Conservation (phyloP, 257 asterid species). For the Striga asiatica region DNA sequence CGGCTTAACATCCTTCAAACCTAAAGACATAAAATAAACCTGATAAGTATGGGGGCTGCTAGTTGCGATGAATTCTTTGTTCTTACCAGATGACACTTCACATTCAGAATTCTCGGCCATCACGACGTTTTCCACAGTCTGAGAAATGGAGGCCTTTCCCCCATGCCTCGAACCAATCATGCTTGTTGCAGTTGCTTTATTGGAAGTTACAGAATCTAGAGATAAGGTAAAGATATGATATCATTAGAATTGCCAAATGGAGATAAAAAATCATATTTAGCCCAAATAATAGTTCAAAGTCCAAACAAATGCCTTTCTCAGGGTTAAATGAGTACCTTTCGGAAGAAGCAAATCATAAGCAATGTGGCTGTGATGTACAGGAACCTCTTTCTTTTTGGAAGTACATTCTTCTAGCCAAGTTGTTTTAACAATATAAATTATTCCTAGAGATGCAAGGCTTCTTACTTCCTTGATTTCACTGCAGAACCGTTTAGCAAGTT, state of each 20-base stretch:
- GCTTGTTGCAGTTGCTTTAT: conserved; percentile 29
- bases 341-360: conserved; percentile 86
- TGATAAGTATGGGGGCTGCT: conserved; percentile 11
- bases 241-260: conserved; percentile 5
- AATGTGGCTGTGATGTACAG: conserved; percentile 67
- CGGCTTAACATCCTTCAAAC: conserved; percentile 28
- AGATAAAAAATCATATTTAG: conserved; percentile 15
- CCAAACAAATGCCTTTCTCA: conserved; percentile 10
- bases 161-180: conserved; percentile 25
- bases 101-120: conserved; percentile 23
- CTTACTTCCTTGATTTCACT: conserved; percentile 81
- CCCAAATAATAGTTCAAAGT: conserved; percentile 5
- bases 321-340: conserved; percentile 40
- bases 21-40: conserved; percentile 20
- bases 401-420: conserved; percentile 89
- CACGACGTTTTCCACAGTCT: conserved; percentile 18
- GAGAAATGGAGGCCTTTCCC: conserved; percentile 36
- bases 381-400: conserved; percentile 58
- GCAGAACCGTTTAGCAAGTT: conserved; percentile 27
- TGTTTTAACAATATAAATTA: conserved; percentile 57
- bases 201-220: conserved; percentile 41
- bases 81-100: conserved; percentile 31
- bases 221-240: conserved; percentile 3
- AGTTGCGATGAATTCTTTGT: conserved; percentile 17
- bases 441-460: conserved; percentile 71